A percentile compares a stretch with the other conserved stretches of the same genome.
Conservation (phyloP, 2,329 filamentous ascomycete genomes). For the Calcarisporium arbuscula region DNA sequence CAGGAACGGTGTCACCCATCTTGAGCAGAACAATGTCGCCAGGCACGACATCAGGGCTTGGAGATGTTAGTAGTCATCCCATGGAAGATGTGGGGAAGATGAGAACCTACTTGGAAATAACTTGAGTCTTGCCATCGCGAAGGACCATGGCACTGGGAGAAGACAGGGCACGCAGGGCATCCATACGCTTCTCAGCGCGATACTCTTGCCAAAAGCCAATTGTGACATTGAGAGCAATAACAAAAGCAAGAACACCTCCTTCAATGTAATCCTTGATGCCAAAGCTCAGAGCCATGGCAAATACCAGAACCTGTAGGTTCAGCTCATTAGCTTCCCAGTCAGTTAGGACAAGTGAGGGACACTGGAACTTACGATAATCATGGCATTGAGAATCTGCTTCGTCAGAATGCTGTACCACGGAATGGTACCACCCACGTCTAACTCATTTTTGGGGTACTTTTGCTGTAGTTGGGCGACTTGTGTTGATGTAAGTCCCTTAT, state of each 20-base stretch:
- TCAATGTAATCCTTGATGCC: constrained; percentile 62
- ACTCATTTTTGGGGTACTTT: constrained; percentile 61
- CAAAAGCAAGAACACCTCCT: constrained; percentile 59
- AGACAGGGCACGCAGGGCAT: constrained; percentile 53
- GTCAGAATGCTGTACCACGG: constrained; percentile 66
- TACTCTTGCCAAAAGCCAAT: constrained; percentile 63
- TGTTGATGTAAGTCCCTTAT: constrained; percentile 57
- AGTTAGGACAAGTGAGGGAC: background rate
- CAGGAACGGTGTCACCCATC: constrained; percentile 69
- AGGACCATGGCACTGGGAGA: constrained; percentile 58
- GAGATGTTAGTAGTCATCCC: constrained; percentile 8
- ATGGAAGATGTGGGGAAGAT: constrained; percentile 1
- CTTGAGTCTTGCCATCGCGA: constrained; percentile 50
- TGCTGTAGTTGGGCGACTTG: constrained; percentile 54
- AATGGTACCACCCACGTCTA: constrained; percentile 62
- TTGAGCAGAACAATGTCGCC: constrained; percentile 63
- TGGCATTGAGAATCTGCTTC: constrained; percentile 69
- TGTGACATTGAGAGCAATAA: constrained; percentile 63
- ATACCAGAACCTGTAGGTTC: constrained; percentile 56
- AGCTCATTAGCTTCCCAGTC: background rate
- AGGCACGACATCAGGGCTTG: constrained; percentile 59
- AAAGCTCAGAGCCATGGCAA: constrained; percentile 69
- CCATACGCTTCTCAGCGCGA: constrained; percentile 61
- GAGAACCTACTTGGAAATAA: constrained; percentile 48
- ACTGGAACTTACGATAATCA: constrained; percentile 56